Percentiles rank a stretch among this genome's conserved stretches.
These are phyloP conservation scores for Elsinoe necatrix DNA, from an alignment of 2,329 filamentous ascomycete genomes.

Conservation along the genomic window DNA sequence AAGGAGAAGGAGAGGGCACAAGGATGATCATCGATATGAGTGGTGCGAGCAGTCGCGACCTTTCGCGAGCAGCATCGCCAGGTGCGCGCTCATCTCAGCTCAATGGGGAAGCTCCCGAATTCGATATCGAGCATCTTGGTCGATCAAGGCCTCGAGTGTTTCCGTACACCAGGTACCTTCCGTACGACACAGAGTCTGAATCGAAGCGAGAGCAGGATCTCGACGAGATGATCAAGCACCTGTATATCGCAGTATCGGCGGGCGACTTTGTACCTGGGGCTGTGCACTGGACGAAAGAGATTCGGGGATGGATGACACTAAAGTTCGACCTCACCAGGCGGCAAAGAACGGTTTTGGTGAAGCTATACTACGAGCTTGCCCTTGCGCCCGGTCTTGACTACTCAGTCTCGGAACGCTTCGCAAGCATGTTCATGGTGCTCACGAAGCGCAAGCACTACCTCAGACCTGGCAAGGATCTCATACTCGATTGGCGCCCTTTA, in stretches of 20 bases:
- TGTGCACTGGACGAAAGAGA: conserved; percentile 93
- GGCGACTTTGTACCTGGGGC: conserved; percentile 92
- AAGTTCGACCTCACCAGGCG: conserved; percentile 93
- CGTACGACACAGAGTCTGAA: conserved; percentile 79
- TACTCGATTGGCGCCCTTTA: conserved; percentile 84
- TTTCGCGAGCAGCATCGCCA: conserved; percentile 80
- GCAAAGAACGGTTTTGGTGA: conserved; percentile 73
- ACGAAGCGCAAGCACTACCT: conserved; percentile 99
- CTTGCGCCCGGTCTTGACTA: conserved; percentile 83
- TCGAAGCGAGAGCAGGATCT: conserved; percentile 68
- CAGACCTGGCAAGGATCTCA: conserved; percentile 79
- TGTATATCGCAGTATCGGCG: conserved; percentile 83
- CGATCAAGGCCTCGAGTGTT: conserved; percentile 75
- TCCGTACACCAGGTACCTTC: conserved; percentile 82
- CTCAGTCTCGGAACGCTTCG: conserved; percentile 75
- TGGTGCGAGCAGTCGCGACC: conserved; percentile 46
- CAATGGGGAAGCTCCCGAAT: conserved; percentile 41
- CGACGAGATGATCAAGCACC: conserved; percentile 80
- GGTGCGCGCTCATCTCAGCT: conserved; percentile 52
- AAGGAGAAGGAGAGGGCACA: conserved; percentile 9
- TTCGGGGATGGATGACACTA: conserved; percentile 87
- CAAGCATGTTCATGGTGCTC: conserved; percentile 90
- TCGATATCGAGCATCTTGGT: conserved; percentile 52
- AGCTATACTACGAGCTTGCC: conserved; percentile 88
- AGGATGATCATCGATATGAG: conserved; percentile 15